A percentile compares a stretch with the other conserved stretches of the same genome.
Evolutionary conservation across 2,329 filamentous ascomycete genomes (phyloP).

Genomic region (Myriosclerotinia curreyana): DNA sequence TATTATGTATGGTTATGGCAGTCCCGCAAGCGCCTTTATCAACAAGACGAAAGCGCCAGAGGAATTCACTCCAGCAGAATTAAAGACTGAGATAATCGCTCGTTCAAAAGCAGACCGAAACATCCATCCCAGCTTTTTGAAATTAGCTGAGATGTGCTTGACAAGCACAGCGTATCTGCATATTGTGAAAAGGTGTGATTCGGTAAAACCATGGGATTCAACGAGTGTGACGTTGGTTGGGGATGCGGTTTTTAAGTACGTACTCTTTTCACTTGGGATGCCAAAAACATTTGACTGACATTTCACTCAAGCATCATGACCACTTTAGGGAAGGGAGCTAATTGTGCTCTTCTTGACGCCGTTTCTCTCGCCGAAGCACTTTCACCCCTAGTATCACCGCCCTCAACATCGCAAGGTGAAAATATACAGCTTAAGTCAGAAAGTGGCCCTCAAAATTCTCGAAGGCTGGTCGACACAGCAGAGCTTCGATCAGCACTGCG

Average conservation of each 20-base stretch:
- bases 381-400: not conserved
- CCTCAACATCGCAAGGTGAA: not conserved
- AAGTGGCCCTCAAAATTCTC: not conserved
- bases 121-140: constrained; percentile 29
- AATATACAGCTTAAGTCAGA: not conserved
- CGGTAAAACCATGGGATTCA: constrained; percentile 31
- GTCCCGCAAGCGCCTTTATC: constrained; percentile 27
- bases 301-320: constrained; percentile 31
- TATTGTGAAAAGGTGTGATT: constrained; percentile 30
- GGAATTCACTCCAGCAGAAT: constrained; percentile 29
- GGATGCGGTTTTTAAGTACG: constrained; percentile 36
- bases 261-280: not conserved
- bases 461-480: not conserved
- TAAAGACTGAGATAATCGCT: constrained; percentile 32
- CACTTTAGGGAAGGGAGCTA: constrained; percentile 35
- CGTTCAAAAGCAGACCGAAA: constrained; percentile 25
- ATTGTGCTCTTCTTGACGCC: constrained; percentile 36
- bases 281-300: constrained; percentile 12
- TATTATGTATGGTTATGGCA: constrained; percentile 36
- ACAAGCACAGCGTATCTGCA: constrained; percentile 31
- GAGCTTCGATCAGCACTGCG: constrained; percentile 23
- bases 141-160: constrained; percentile 29
- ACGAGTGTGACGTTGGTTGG: constrained; percentile 33
- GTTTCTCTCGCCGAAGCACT: constrained; percentile 32
- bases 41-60: constrained; percentile 30